Evolutionary conservation across 2,329 filamentous ascomycete species (phyloP).

Genomic region (Sarocladium brachiariae): DNA sequence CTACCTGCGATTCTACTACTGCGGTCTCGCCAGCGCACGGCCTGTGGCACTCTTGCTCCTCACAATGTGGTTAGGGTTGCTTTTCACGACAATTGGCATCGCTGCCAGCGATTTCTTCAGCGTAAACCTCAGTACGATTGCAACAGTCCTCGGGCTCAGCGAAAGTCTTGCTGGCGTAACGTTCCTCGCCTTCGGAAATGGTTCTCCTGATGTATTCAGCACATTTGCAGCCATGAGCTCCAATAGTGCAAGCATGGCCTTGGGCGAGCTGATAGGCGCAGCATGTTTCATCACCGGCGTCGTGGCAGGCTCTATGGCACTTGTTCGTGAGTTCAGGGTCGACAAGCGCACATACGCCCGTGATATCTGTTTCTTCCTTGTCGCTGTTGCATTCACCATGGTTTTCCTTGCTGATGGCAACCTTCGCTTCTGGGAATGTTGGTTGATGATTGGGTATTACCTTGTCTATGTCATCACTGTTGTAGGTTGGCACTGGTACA

Average conservation of each 20-base stretch:
- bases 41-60: conserved; percentile 74
- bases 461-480: conserved; percentile 83
- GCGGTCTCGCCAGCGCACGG: conserved; percentile 59
- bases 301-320: conserved; percentile 92
- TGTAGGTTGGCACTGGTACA: conserved; percentile 86
- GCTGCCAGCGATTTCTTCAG: conserved; percentile 98
- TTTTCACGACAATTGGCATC: conserved; percentile 96
- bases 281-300: conserved; percentile 95
- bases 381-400: conserved; percentile 81
- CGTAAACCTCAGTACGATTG: conserved; percentile 90
- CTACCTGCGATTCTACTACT: conserved; percentile 90
- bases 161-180: conserved; percentile 96
- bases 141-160: conserved; percentile 81
- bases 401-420: conserved; percentile 78
- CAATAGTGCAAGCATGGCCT: conserved; percentile 91
- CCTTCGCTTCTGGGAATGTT: conserved; percentile 83
- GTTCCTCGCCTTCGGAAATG: conserved; percentile 94
- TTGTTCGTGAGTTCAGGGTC: conserved; percentile 92
- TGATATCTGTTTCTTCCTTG: conserved; percentile 87
- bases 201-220: conserved; percentile 95
- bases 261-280: conserved; percentile 91
- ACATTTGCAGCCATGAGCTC: conserved; percentile 98
- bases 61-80: conserved; percentile 73
- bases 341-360: conserved; percentile 83
- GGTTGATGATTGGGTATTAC: conserved; percentile 86